These are phyloP conservation scores for Rhodotorula graminis DNA, from an alignment of 768 basidiomycete species.

Conservation along the genomic window DNA sequence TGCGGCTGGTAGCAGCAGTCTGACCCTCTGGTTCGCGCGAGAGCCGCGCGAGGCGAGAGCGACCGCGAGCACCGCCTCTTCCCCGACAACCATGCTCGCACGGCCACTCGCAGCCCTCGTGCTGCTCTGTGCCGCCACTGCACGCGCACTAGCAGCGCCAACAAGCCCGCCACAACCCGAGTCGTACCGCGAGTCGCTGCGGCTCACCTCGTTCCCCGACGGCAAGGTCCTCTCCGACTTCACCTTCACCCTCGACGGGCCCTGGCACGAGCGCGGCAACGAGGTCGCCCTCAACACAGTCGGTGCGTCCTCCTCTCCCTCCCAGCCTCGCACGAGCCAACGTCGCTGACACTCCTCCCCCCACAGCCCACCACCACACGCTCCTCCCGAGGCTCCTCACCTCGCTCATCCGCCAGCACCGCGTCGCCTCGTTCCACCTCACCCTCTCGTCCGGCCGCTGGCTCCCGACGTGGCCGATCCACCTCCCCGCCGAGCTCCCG, in stretches of 20 bases:
- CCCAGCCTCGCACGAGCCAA: too few species aligned
- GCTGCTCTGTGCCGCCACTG: not conserved
- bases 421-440: slow-evolving; percentile 80
- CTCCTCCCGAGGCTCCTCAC: slow-evolving; percentile 81
- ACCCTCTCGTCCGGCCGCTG: slow-evolving; percentile 87
- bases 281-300: slow-evolving; percentile 49
- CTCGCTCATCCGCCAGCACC: slow-evolving; percentile 77
- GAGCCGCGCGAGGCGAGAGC: too few species aligned
- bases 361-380: slow-evolving; percentile 59
- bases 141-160: not conserved
- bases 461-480: slow-evolving; percentile 50
- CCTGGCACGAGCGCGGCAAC: slow-evolving; percentile 42
- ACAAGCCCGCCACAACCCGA: slow-evolving; percentile 38
- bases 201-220: slow-evolving; percentile 63
- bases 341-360: too few species aligned
- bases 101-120: not conserved
- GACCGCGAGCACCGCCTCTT: too few species aligned
- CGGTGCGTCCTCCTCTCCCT: not conserved
- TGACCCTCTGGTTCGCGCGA: too few species aligned
- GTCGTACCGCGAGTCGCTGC: slow-evolving; percentile 54
- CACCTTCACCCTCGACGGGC: slow-evolving; percentile 61
- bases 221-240: slow-evolving; percentile 78
- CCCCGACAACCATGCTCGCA: not conserved
- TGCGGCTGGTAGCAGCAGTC: too few species aligned
- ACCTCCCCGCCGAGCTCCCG: slow-evolving; percentile 2